These are phyloP conservation scores for Kodamaea laetipori DNA, from an alignment of 805 yeast species.

Conservation along the genomic window DNA sequence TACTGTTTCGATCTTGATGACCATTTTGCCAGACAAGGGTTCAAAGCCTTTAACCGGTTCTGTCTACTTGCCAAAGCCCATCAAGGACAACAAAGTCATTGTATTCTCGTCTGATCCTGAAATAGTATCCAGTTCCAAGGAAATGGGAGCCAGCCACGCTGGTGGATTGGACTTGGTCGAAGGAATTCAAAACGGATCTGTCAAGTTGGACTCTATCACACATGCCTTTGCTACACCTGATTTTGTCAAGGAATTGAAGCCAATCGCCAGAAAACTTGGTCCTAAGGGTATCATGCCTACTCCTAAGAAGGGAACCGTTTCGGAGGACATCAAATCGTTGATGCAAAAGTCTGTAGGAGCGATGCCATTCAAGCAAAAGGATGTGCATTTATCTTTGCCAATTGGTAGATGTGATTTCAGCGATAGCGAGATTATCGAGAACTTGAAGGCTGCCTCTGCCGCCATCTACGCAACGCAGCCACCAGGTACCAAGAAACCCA, in stretches of 20 bases:
- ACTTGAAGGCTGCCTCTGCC: slow-evolving; percentile 65
- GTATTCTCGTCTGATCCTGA: slow-evolving; percentile 66
- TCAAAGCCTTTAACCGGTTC: slow-evolving; percentile 73
- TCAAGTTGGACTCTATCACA: slow-evolving; percentile 57
- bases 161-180: slow-evolving; percentile 77
- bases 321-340: slow-evolving; percentile 58
- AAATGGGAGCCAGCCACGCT: slow-evolving; percentile 59
- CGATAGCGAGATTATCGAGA: slow-evolving; percentile 72
- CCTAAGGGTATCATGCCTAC: slow-evolving; percentile 89
- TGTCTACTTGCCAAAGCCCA: slow-evolving; percentile 69
- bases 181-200: slow-evolving; percentile 52
- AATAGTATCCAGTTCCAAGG: slow-evolving; percentile 52
- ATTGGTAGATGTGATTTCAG: slow-evolving; percentile 77
- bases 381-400: slow-evolving; percentile 60
- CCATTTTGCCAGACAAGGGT: slow-evolving; percentile 74
- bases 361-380: slow-evolving; percentile 76
- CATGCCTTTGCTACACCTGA: slow-evolving; percentile 87
- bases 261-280: slow-evolving; percentile 80
- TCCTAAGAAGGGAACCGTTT: slow-evolving; percentile 82
- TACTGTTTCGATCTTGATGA: slow-evolving; percentile 61
- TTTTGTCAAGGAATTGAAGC: slow-evolving; percentile 59
- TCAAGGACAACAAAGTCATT: slow-evolving; percentile 63
- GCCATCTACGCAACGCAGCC: slow-evolving; percentile 58
- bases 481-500: slow-evolving; percentile 68
- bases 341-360: slow-evolving; percentile 63